phyloP scores from a whole-genome alignment of 192 early-diverging fungal genomes.

The Backusella circina region DNA sequence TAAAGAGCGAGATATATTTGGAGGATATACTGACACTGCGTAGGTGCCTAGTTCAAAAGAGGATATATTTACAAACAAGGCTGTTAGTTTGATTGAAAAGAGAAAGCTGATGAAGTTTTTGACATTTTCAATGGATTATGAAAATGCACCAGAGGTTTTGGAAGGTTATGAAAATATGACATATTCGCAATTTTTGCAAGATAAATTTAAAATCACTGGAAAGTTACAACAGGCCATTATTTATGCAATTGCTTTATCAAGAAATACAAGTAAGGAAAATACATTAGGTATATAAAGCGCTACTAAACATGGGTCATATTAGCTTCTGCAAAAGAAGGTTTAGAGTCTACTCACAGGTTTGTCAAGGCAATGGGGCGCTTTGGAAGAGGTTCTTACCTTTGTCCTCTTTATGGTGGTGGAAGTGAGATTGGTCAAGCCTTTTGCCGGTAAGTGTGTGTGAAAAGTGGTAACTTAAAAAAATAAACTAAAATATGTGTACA shows the following conservation, averaged over 20 bases:
- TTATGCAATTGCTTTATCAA: conserved; percentile 57
- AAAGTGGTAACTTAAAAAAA: too few species aligned
- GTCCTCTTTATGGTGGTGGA: conserved; percentile 82
- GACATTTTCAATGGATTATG: conserved; percentile 55
- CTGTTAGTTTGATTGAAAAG: conserved; percentile 79
- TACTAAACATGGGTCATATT: neutral
- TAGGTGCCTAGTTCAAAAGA: conserved; percentile 88
- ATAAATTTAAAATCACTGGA: conserved; percentile 58
- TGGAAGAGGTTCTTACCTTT: conserved; percentile 78
- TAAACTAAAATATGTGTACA: neutral
- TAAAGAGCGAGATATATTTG: neutral
- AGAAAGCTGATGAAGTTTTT: conserved; percentile 89
- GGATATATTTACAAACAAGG: conserved; percentile 82
- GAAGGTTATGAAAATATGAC: conserved; percentile 34
- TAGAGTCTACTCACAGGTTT: conserved; percentile 63
- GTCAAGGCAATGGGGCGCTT: conserved; percentile 81
- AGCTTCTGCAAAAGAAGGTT: conserved; percentile 60
- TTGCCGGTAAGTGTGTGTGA: conserved; percentile 52
- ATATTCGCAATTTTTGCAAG: conserved; percentile 42
- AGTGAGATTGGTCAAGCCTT: conserved; percentile 90
- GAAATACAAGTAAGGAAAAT: conserved; percentile 16
- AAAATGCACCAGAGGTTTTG: conserved; percentile 31
- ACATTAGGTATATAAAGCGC: neutral
- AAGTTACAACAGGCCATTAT: conserved; percentile 61
- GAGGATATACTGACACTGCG: too few species aligned